phyloP scores from a whole-genome alignment of 495 filamentous ascomycete genomes.

The Xylaria longipes region DNA sequence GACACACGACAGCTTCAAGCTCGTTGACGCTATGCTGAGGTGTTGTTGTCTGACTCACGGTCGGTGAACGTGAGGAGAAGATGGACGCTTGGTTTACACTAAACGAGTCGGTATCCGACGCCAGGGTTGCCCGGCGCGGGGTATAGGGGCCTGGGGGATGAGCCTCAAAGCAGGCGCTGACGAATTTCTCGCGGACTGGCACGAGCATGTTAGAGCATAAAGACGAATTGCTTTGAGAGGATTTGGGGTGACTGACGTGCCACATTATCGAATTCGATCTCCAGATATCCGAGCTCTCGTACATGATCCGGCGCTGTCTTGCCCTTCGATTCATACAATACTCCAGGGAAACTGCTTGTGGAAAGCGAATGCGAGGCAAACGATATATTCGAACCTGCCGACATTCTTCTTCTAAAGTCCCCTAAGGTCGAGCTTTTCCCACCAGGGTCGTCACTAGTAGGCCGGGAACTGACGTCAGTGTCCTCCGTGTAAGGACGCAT shows the following conservation, averaged over 20 bases:
- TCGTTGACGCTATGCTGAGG: slow-evolving; percentile 5
- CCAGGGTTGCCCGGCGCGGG: slow-evolving; percentile 21
- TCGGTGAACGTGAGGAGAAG: slow-evolving; percentile 4
- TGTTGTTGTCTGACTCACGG: slow-evolving; percentile 1
- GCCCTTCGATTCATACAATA: slow-evolving; percentile 9
- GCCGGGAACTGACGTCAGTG: slow-evolving; percentile 17
- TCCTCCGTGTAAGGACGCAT: slow-evolving; percentile 27
- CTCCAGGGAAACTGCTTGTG: background rate
- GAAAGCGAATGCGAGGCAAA: slow-evolving; percentile 15
- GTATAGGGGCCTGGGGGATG: slow-evolving; percentile 17
- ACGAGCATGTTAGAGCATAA: background rate
- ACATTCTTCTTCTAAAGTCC: background rate
- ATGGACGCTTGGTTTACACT: background rate
- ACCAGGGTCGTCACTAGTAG: background rate
- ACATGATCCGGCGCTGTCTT: slow-evolving; percentile 28
- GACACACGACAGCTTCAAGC: background rate
- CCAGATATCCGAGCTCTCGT: slow-evolving; percentile 28
- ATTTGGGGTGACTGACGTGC: slow-evolving; percentile 12
- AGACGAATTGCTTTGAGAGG: background rate
- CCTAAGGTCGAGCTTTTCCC: background rate
- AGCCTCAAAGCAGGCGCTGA: slow-evolving; percentile 35
- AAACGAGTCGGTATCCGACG: slow-evolving; percentile 10
- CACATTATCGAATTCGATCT: slow-evolving; percentile 33
- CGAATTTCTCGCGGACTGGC: slow-evolving; percentile 34
- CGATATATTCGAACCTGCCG: background rate